Evolutionary conservation across 495 filamentous ascomycete genomes (phyloP).

Genomic region (Diplogelasinospora grovesii): DNA sequence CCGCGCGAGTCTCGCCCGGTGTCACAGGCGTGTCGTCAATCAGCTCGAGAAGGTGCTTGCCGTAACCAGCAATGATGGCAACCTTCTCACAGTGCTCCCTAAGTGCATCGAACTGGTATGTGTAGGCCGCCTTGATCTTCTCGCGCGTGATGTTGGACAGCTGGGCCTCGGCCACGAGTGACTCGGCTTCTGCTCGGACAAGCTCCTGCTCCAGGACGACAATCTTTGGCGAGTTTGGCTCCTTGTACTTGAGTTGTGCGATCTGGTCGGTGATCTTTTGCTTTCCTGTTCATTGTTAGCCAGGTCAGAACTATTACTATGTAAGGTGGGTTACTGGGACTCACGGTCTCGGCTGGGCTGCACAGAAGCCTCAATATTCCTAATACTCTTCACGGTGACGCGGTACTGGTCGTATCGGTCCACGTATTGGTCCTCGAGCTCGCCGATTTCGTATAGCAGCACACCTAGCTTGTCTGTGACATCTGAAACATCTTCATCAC

Average conservation of each 20-base stretch:
- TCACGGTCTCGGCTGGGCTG: slow-evolving; percentile 95
- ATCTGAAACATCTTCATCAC: slow-evolving; percentile 97
- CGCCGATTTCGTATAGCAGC: slow-evolving; percentile 95
- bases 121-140: slow-evolving; percentile 97
- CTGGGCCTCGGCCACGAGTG: slow-evolving; percentile 94
- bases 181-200: slow-evolving; percentile 96
- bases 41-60: slow-evolving; percentile 91
- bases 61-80: slow-evolving; percentile 93
- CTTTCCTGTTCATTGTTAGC: slow-evolving; percentile 57
- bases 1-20: slow-evolving; percentile 89
- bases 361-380: slow-evolving; percentile 96
- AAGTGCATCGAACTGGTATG: slow-evolving; percentile 96
- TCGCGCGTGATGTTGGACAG: slow-evolving; percentile 98
- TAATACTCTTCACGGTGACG: slow-evolving; percentile 97
- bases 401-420: slow-evolving; percentile 99
- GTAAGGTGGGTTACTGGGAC: slow-evolving; percentile 32
- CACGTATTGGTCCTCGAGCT: slow-evolving; percentile 95
- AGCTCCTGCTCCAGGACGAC: slow-evolving; percentile 98
- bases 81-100: slow-evolving; percentile 98
- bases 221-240: slow-evolving; percentile 94
- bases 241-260: slow-evolving; percentile 98
- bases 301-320: too few species aligned
- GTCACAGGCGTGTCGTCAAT: slow-evolving; percentile 96
- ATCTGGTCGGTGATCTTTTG: slow-evolving; percentile 99
- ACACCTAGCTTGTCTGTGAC: slow-evolving; percentile 98